Conservation (phyloP, 345 rosid genomes). For the Populus davidiana region DNA sequence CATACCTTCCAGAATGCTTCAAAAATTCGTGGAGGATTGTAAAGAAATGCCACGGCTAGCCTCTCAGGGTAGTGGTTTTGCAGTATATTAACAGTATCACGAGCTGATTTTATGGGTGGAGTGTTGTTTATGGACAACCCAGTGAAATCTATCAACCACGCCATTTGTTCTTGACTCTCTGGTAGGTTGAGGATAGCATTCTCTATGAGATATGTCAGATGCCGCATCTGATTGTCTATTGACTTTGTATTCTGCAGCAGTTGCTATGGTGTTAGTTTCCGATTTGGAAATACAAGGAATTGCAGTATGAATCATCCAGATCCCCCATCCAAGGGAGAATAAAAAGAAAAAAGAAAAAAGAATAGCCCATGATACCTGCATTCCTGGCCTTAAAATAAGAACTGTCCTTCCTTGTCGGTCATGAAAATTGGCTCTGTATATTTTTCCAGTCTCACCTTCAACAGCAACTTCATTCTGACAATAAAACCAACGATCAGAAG, state of each 20-base stretch:
- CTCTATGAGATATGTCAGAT: conserved; percentile 84
- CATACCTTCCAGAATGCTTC: conserved; percentile 98
- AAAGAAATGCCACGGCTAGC: conserved; percentile 80
- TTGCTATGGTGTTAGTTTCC: background rate
- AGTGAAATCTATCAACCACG: conserved; percentile 92
- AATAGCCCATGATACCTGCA: conserved; percentile 48
- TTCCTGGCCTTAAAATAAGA: conserved; percentile 84
- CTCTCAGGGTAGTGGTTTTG: conserved; percentile 97
- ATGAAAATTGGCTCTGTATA: conserved; percentile 77
- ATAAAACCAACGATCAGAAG: conserved; percentile 9
- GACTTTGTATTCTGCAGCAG: conserved; percentile 71
- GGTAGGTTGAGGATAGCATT: conserved; percentile 87
- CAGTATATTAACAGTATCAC: conserved; percentile 61
- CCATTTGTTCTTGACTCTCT: conserved; percentile 88
- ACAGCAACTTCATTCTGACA: conserved; percentile 64
- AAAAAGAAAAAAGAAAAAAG: too few species aligned
- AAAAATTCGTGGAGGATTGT: conserved; percentile 88
- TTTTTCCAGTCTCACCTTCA: conserved; percentile 94
- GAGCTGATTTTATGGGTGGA: conserved; percentile 77
- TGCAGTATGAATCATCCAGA: background rate
- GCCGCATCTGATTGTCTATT: conserved; percentile 63
- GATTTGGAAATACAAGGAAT: conserved; percentile 1
- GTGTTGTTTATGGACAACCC: conserved; percentile 71
- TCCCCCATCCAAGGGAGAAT: too few species aligned
- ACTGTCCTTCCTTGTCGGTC: conserved; percentile 80